These are phyloP conservation scores for Hirschioporus abietinus DNA, from an alignment of 768 basidiomycete species.

Conservation along the genomic window DNA sequence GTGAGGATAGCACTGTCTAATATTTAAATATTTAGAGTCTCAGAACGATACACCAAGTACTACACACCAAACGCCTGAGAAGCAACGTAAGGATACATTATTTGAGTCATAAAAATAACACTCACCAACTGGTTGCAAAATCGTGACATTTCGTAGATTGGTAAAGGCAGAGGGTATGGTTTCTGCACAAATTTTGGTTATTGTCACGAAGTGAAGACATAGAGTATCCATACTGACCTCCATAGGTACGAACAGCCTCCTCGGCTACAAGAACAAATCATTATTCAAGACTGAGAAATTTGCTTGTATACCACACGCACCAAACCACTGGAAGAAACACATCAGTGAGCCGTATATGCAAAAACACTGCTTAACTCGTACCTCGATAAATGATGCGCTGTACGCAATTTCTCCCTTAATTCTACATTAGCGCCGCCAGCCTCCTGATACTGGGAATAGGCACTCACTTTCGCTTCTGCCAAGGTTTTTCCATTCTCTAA, in stretches of 20 bases:
- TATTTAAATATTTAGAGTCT: neutral
- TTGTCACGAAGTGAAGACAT: neutral
- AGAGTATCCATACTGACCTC: slow-evolving; percentile 44
- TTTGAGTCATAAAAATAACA: slow-evolving; percentile 33
- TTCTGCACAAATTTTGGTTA: slow-evolving; percentile 37
- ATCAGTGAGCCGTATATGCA: slow-evolving; percentile 17
- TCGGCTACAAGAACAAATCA: slow-evolving; percentile 50
- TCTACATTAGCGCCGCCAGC: neutral
- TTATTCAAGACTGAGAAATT: neutral
- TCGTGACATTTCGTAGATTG: slow-evolving; percentile 74
- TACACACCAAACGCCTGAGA: slow-evolving; percentile 43
- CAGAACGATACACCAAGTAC: slow-evolving; percentile 2
- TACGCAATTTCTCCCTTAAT: slow-evolving; percentile 76
- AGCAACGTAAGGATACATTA: slow-evolving; percentile 13
- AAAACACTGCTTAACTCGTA: slow-evolving; percentile 25
- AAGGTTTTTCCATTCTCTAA: slow-evolving; percentile 95
- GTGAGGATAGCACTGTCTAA: slow-evolving; percentile 63
- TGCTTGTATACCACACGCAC: slow-evolving; percentile 33
- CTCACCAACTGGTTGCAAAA: slow-evolving; percentile 89
- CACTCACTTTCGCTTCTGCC: slow-evolving; percentile 66
- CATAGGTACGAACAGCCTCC: slow-evolving; percentile 89
- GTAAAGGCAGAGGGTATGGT: slow-evolving; percentile 73
- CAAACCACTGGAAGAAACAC: slow-evolving; percentile 61
- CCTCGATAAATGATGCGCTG: slow-evolving; percentile 81
- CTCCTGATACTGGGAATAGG: slow-evolving; percentile 1